Evolutionary conservation across 2,329 filamentous ascomycete species (phyloP), one percentile per base, ranked within the genome.

Genomic region (Cadophora malorum): DNA sequence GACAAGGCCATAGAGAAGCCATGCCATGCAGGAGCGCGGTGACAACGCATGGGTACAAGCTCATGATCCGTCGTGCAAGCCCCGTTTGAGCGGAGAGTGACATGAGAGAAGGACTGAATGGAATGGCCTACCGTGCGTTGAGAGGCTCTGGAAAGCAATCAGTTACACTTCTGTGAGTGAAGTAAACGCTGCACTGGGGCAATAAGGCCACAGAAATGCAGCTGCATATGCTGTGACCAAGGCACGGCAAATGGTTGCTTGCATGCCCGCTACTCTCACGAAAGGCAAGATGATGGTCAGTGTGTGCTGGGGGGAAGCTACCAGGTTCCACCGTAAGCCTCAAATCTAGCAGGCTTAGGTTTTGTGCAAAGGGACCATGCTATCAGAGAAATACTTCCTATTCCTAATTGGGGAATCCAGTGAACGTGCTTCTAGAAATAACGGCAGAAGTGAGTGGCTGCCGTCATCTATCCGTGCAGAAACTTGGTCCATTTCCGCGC

Each of bases 11-110:
- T 68, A 71, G 69, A 72, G 63, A 69, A 28, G 28, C 28, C 28
- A 28, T 28, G 63, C 35, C 71, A 72, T 75, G 76, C 74, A 75
- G 69, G 70, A 69, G 67, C 58, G 75, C 74, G 72, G 53, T 77
- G 76, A 71, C 75, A 76, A 63, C 75, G 72, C 76, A 77, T 75
- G 71, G 70, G 67, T 59, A 72, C 71, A 74, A 74, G 70, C 70
- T 68, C 59, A 59, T 69, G 70, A 70, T 66, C 66, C 67, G 71
- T 74, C 68, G 71, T 74, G 73, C 75, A 61, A 71, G 69, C 69
- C 59, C 72, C 69, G 74, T 74, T 76, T 74, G 73, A 41, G 58
- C 74, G 74, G 76, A 67, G 71, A 63, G 69, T 60, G 72, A 73
- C 72, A 76, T 73, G 67, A 67, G 56, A 45, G 63, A 69, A 68